A percentile compares a stretch with the other conserved stretches of the same genome.
Evolutionary conservation across 768 basidiomycete genomes (phyloP).

Genomic region (Boletellus emodensis): DNA sequence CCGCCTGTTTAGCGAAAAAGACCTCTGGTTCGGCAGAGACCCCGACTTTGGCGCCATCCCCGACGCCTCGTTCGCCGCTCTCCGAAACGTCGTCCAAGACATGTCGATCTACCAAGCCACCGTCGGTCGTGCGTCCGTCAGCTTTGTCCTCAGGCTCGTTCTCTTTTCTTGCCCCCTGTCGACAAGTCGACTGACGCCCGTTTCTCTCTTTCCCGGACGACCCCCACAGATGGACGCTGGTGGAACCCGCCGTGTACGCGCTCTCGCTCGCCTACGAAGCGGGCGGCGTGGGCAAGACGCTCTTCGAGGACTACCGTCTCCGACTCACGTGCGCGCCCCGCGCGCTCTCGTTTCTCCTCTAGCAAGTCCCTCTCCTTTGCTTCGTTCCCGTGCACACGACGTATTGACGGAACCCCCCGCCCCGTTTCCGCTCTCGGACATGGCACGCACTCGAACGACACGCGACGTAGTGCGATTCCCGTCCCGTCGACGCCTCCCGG

Average conservation of each 20-base stretch:
- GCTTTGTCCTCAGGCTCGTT: slow-evolving; percentile 48
- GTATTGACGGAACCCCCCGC: not conserved
- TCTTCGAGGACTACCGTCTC: slow-evolving; percentile 53
- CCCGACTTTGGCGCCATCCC: slow-evolving; percentile 57
- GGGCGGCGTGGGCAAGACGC: slow-evolving; percentile 50
- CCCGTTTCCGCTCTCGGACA: no score
- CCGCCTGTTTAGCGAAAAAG: slow-evolving; percentile 59
- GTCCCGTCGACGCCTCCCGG: slow-evolving; percentile 50
- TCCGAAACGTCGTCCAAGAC: slow-evolving; percentile 40
- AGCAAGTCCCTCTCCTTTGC: slow-evolving; percentile 37
- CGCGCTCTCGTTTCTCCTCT: slow-evolving; percentile 54
- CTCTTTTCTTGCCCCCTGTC: not conserved
- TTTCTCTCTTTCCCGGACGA: no score
- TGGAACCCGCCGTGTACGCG: slow-evolving; percentile 44
- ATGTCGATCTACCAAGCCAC: slow-evolving; percentile 51
- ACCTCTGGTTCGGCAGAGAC: slow-evolving; percentile 64
- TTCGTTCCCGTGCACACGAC: not conserved
- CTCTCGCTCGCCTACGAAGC: slow-evolving; percentile 66
- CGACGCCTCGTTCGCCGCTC: slow-evolving; percentile 52
- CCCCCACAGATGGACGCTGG: slow-evolving; percentile 40
- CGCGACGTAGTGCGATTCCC: slow-evolving; percentile 45
- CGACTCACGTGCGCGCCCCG: slow-evolving; percentile 53
- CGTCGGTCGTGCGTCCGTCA: slow-evolving; percentile 54
- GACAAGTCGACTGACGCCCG: not conserved
- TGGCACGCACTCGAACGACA: not conserved